These are phyloP conservation scores for Hygrophila difformis DNA, from an alignment of 257 asterid species.

Conservation along the genomic window DNA sequence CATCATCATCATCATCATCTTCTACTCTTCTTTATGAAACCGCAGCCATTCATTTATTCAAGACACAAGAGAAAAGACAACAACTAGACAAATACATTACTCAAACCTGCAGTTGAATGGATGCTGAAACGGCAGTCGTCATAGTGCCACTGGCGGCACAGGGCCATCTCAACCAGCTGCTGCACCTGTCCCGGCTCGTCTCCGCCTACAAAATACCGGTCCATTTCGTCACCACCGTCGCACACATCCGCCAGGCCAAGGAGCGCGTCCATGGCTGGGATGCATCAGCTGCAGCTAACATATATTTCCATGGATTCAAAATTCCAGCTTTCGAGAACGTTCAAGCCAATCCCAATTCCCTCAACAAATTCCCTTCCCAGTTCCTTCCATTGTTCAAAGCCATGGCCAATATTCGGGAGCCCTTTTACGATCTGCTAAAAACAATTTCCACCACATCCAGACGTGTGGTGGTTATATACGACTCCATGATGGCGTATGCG, in stretches of 20 bases:
- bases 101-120: no score
- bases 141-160: slow-evolving; percentile 40
- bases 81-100: no score
- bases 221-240: slow-evolving; percentile 25
- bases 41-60: no score
- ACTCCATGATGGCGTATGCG: slow-evolving; percentile 31
- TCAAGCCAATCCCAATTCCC: slow-evolving; percentile 46
- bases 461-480: slow-evolving; percentile 37
- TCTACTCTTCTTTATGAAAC: no score
- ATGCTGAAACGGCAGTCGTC: no score
- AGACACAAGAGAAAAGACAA: no score
- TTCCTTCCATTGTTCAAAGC: slow-evolving; percentile 27
- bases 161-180: slow-evolving; percentile 45
- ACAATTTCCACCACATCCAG: slow-evolving; percentile 5
- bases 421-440: slow-evolving; percentile 17
- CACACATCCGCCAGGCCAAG: slow-evolving; percentile 41
- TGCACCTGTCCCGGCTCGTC: slow-evolving; percentile 30
- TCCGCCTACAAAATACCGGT: slow-evolving; percentile 23
- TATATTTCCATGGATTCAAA: slow-evolving; percentile 26
- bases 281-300: background rate
- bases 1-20: no score
- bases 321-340: slow-evolving; percentile 17
- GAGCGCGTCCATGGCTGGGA: slow-evolving; percentile 11
- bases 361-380: slow-evolving; percentile 13
- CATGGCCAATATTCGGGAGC: slow-evolving; percentile 27